Base-by-base conservation (phyloP, 1,139 yeast species). In the Sugiyamaella paludigena region DNA sequence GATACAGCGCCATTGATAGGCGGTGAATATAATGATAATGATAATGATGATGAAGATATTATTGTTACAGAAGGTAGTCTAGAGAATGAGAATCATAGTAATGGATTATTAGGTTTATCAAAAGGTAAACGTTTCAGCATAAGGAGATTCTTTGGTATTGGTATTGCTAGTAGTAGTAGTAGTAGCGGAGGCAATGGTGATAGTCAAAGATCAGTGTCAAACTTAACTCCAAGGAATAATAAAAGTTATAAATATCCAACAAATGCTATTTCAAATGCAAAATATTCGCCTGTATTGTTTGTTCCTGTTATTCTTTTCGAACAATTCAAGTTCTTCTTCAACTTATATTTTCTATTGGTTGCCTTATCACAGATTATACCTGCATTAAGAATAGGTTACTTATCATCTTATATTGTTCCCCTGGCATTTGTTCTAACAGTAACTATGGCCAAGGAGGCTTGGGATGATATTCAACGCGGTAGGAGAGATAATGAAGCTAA, bases 331-430 rank as follows among this genome's bases (percentile, higher is more conserved):
- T 92, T 92, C 67, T 94, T 94, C 68, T 94, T 89, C 76, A 94
- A 94, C 68, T 72, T 94, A 47, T 94, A 94, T 68, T 94, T 94
- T 64, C 71, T 94, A 48, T 65, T 94, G 36, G 98, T 94, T 55
- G 98, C 98, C 16, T 75, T 94, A 51, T 89, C 98, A 2, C 98
- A 94, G 68, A 83, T 85, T 3, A 76, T 94, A n/a, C 97, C 98
- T 0, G 88, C 83, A 11, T 75, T 94, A 51, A 75, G 98, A 57
- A 92, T 94, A 34, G 99, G 99, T 8, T 94, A 91, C 64, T 73
- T 94, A 39, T 86, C 96, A 1, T 87, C 97, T 2, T 94, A 94
- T 65, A 77, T 94, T 34, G 96, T 91, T 6, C 99, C 99, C 0
- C 75, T 94, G 49, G 96, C 86, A 1, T 94, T 94, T 72, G 98